A percentile compares a stretch with the other conserved stretches of the same genome.
Conservation (phyloP, 352 stramenopile genomes). For the Phytophthora vignae region DNA sequence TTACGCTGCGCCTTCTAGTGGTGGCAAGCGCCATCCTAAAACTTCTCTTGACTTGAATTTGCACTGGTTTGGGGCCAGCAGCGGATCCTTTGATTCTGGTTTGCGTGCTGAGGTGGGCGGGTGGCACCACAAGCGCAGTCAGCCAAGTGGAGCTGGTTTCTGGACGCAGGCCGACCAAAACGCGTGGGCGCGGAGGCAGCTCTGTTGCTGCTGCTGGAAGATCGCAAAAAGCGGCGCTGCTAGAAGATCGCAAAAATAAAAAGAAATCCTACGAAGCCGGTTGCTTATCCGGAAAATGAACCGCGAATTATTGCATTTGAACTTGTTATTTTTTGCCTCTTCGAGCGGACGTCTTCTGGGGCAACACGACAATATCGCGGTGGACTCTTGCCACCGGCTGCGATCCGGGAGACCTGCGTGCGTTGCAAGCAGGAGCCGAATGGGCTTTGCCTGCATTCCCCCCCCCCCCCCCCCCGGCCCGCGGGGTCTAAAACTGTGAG, state of each 20-base stretch:
- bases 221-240: background rate
- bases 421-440: slow-evolving; percentile 24
- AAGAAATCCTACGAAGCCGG: background rate
- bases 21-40: background rate
- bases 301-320: background rate
- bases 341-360: slow-evolving; percentile 6
- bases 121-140: slow-evolving; percentile 3
- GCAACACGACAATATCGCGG: slow-evolving; percentile 3
- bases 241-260: background rate
- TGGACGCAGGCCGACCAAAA: slow-evolving; percentile 20
- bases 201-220: background rate
- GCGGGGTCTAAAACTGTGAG: background rate
- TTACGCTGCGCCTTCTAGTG: background rate
- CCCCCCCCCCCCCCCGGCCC: no score
- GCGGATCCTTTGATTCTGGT: background rate
- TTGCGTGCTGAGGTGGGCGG: slow-evolving; percentile 10
- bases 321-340: slow-evolving; percentile 7
- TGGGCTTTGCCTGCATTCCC: slow-evolving; percentile 12
- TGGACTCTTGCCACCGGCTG: slow-evolving; percentile 19
- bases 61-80: background rate
- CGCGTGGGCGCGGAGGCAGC: background rate
- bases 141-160: slow-evolving; percentile 5
- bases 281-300: slow-evolving; percentile 30
- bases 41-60: background rate
- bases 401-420: slow-evolving; percentile 28